A percentile compares a stretch with the other conserved stretches of the same genome.
Conservation (phyloP, 371 early-diverging fungal genomes). For the Vairimorpha ceranae region DNA sequence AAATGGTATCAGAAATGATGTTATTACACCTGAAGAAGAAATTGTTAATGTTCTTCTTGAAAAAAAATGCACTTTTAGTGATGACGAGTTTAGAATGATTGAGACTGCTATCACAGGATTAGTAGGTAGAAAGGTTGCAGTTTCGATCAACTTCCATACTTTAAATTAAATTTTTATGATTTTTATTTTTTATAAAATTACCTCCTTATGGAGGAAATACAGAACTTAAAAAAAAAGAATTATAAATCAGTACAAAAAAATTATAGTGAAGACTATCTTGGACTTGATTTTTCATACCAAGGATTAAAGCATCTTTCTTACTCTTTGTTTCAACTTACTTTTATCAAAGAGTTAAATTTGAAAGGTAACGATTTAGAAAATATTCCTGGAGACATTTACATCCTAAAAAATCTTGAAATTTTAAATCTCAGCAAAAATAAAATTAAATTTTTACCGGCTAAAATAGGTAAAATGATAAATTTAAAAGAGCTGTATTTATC, state of each 20-base stretch:
- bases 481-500: conserved; percentile 77
- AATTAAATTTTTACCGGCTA: conserved; percentile 74
- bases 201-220: conserved; percentile 23
- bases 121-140: conserved; percentile 44
- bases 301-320: conserved; percentile 55
- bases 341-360: conserved; percentile 52
- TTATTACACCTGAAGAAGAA: conserved; percentile 22
- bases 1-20: conserved; percentile 37
- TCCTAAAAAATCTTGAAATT: conserved; percentile 51
- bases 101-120: conserved; percentile 33
- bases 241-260: conserved; percentile 3
- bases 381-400: conserved; percentile 58
- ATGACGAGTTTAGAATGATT: conserved; percentile 48
- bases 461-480: conserved; percentile 74
- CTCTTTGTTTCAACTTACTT: conserved; percentile 39
- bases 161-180: conserved; percentile 34
- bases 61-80: conserved; percentile 28
- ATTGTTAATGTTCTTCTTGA: conserved; percentile 42
- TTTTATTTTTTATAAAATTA: not conserved
- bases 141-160: conserved; percentile 54
- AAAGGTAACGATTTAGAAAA: conserved; percentile 52
- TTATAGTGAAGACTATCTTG: conserved; percentile 28
- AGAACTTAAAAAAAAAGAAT: conserved; percentile 16
- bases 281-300: conserved; percentile 60
- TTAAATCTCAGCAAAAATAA: conserved; percentile 70